Conservation (phyloP, 176 grass and related monocot genomes). For the Oryza australiensis region DNA sequence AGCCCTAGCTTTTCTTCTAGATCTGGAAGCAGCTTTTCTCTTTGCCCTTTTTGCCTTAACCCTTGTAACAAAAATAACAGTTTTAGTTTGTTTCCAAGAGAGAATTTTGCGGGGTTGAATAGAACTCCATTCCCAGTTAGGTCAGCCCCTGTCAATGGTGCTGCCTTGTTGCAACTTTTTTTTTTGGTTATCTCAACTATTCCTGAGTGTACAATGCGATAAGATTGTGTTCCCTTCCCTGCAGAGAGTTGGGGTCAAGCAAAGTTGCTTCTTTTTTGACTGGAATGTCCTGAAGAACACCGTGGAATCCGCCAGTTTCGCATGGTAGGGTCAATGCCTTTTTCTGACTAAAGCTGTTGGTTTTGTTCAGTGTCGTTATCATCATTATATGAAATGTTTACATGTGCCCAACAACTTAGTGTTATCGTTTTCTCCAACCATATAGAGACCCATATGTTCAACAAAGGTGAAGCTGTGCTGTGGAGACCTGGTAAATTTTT, state of each 20-base stretch:
- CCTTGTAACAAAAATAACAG: too few relatives aligned
- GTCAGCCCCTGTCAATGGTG: not conserved
- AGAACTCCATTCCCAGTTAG: too few relatives aligned
- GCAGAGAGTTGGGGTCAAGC: not conserved
- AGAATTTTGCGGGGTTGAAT: too few relatives aligned
- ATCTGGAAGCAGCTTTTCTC: too few relatives aligned
- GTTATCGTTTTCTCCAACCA: not conserved
- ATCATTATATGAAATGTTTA: not conserved
- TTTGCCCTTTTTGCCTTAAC: too few relatives aligned
- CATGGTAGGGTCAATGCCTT: not conserved
- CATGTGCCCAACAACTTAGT: not conserved
- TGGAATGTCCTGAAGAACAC: not conserved
- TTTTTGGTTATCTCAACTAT: not conserved
- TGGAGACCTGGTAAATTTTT: conserved; percentile 30
- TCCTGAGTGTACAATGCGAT: not conserved
- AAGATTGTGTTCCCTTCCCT: not conserved
- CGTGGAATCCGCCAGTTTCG: not conserved
- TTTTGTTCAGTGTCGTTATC: not conserved
- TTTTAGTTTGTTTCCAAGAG: too few relatives aligned
- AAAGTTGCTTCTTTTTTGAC: conserved; percentile 11
- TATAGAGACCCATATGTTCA: not conserved
- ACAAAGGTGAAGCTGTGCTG: not conserved
- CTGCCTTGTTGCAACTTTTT: not conserved
- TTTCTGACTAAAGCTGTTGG: not conserved
- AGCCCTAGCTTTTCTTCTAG: too few relatives aligned